Base-by-base conservation (phyloP, 495 filamentous ascomycete species). In the Penicillium soppii region DNA sequence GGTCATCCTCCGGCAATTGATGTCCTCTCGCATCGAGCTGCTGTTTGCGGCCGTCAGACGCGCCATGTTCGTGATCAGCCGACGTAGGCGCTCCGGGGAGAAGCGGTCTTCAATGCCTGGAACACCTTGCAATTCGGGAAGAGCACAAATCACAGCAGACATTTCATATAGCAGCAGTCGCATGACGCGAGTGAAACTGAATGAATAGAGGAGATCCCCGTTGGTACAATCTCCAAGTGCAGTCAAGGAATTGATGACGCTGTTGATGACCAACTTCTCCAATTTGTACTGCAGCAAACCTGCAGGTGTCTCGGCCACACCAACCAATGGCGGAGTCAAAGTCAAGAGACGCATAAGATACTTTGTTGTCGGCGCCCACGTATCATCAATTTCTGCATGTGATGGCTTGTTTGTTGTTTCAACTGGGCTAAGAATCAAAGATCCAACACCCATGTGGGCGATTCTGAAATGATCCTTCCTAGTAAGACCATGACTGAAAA, bases 21-120 rank as follows among this genome's bases (percentile, higher is more conserved):
- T 76, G 66, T 96, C 91, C 61, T 91, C 87, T 19, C 89, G 63
- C 91, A 96, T 96, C 3, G 82, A 85, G 59, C 86, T 91, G 30
- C 76, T 78, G 61, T 95, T 92, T 29, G 76, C 67, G 1, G 68
- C 72, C 1, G 87, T 92, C 53, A 75, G 78, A n/a, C 73, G 65
- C 6, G 80, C 83, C 6, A 89, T 75, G 19, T 71, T 55, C 17
- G 83, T 70, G 1, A 82, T 78, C 43, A 81, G 61, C 16, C 72
- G 73, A 47, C 83, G 80, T 27, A 87, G 65, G 20, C 81, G 71
- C 37, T 83, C 74, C 2, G 75, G 66, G 0, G 76, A 69, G 48
- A 89, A 85, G 2, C 83, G 79, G 19, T 64, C 66, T 29, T 71
- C 70, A 42, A 79, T 75, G 22, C 77, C 89, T 29, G 76, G 88